These are phyloP conservation scores for Penicillium ucsense DNA, from an alignment of 495 filamentous ascomycete genomes.

Conservation along the genomic window DNA sequence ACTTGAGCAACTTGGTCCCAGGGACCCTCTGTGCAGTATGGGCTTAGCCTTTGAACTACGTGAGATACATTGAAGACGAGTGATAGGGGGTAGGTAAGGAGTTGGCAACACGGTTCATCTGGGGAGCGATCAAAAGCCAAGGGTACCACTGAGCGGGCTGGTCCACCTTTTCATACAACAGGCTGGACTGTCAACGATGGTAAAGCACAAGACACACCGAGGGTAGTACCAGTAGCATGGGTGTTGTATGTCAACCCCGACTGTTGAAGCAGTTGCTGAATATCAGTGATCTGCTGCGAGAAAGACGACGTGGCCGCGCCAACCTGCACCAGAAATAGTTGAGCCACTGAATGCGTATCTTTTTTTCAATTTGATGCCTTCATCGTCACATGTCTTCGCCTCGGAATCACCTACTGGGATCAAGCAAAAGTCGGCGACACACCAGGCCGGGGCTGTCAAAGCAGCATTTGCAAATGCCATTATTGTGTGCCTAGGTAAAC, in stretches of 20 bases:
- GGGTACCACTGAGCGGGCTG: too few relatives aligned
- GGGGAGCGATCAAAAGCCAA: too few relatives aligned
- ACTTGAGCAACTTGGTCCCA: constrained; percentile 74
- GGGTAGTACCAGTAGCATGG: constrained; percentile 77
- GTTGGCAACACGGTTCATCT: too few relatives aligned
- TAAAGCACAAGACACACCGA: constrained; percentile 41
- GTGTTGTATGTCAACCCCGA: constrained; percentile 65
- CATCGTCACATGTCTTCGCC: too few relatives aligned
- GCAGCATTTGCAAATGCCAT: constrained; percentile 12
- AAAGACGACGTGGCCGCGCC: constrained; percentile 66
- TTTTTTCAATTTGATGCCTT: too few relatives aligned
- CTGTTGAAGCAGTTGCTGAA: constrained; percentile 62
- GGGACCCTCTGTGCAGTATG: constrained; percentile 51
- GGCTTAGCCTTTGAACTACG: background rate
- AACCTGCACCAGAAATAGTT: constrained; percentile 33
- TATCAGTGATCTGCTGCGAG: constrained; percentile 66
- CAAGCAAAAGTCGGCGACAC: constrained; percentile 66
- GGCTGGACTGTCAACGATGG: background rate
- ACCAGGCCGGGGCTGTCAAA: constrained; percentile 45
- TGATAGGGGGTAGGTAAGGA: too few relatives aligned
- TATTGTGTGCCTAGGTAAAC: background rate
- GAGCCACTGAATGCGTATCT: too few relatives aligned
- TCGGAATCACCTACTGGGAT: constrained; percentile 42
- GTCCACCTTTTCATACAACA: too few relatives aligned
- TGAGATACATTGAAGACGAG: too few relatives aligned